Conservation (phyloP, 2,329 filamentous ascomycete genomes). For the Septoria linicola region DNA sequence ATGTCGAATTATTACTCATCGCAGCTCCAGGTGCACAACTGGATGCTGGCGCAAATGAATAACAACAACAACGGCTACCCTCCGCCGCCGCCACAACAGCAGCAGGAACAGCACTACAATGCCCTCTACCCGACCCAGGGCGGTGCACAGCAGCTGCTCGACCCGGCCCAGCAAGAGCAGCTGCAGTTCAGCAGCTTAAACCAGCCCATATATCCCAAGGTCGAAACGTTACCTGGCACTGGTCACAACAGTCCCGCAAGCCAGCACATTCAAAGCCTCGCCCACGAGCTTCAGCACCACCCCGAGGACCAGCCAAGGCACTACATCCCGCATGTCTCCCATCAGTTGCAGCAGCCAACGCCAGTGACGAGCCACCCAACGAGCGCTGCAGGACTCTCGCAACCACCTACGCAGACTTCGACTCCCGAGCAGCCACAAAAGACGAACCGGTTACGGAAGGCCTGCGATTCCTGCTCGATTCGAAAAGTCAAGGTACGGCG, state of each 20-base stretch:
- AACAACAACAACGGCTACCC: constrained; percentile 31
- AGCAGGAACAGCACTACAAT: constrained; percentile 39
- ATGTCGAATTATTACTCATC: constrained; percentile 38
- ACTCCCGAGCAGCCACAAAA: constrained; percentile 35
- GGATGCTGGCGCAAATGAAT: constrained; percentile 40
- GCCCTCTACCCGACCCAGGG: constrained; percentile 34
- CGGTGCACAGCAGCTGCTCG: constrained; percentile 36
- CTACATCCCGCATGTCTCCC: constrained; percentile 33
- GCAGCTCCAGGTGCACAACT: constrained; percentile 37
- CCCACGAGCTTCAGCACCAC: constrained; percentile 35
- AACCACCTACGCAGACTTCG: constrained; percentile 25
- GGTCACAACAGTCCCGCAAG: constrained; percentile 29
- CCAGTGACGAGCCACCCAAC: constrained; percentile 28
- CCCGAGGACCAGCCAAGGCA: constrained; percentile 36
- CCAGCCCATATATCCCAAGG: constrained; percentile 39
- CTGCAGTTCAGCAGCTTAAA: constrained; percentile 38
- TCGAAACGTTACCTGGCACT: constrained; percentile 32
- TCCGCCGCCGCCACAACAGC: constrained; percentile 38
- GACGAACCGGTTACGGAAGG: constrained; percentile 42
- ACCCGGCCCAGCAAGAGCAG: constrained; percentile 37
- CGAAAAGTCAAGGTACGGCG: constrained; percentile 41
- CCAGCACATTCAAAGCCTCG: constrained; percentile 37
- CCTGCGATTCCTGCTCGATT: constrained; percentile 43
- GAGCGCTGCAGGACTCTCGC: constrained; percentile 27
- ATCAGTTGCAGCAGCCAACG: constrained; percentile 31